phyloP scores from a whole-genome alignment of 1,284 basidiomycete species.

The Puccinia polysora region DNA sequence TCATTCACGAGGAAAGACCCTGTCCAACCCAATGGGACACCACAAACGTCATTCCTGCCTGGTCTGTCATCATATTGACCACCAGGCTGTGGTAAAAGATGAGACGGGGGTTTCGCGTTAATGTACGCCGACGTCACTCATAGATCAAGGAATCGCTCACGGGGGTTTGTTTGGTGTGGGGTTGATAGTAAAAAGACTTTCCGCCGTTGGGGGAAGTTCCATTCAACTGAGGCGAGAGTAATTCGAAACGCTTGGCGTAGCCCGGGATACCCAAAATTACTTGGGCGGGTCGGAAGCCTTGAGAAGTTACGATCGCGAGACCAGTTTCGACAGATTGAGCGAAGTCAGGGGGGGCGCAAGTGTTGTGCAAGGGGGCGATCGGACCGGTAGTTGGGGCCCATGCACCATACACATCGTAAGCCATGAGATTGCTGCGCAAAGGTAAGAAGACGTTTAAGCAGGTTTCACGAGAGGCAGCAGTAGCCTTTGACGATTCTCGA shows the following conservation, averaged over 20 bases:
- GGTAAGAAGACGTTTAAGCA: not conserved
- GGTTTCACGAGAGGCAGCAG: not conserved
- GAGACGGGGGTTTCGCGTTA: not conserved
- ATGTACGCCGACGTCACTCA: too few species aligned
- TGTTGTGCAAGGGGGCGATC: not conserved
- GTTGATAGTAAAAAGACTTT: constrained; percentile 23
- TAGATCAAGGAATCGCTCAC: not conserved
- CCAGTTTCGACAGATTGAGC: constrained; percentile 12
- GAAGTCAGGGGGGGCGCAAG: constrained; percentile 8
- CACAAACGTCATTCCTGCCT: constrained; percentile 24
- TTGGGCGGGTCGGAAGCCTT: constrained; percentile 36
- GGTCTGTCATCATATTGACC: constrained; percentile 35
- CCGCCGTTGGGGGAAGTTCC: not conserved
- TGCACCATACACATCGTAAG: constrained; percentile 37
- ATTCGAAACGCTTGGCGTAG: constrained; percentile 32
- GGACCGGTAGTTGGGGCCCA: constrained; percentile 35
- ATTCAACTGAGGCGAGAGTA: not conserved
- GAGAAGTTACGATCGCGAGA: not conserved
- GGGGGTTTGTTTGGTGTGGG: constrained; percentile 25
- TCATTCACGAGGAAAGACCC: constrained; percentile 23
- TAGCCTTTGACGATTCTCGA: not conserved
- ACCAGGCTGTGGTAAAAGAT: constrained; percentile 8
- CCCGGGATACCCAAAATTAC: constrained; percentile 27
- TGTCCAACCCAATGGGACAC: constrained; percentile 7
- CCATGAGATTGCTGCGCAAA: constrained; percentile 28